These are phyloP conservation scores for Sphaerulina populicola DNA, from an alignment of 2,329 filamentous ascomycete genomes.

Conservation along the genomic window DNA sequence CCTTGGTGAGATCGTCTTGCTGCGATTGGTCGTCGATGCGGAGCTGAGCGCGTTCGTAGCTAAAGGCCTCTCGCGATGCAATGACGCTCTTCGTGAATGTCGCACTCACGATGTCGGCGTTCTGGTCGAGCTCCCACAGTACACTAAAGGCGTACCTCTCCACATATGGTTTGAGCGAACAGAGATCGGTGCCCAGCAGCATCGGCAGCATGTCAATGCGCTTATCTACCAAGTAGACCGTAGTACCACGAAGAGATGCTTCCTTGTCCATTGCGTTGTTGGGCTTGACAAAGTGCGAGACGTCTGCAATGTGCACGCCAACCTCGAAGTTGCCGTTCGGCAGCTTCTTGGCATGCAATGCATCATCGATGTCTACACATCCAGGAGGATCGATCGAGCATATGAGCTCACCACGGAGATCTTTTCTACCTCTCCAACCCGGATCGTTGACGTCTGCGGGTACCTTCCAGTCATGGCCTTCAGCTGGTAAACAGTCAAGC, in stretches of 20 bases:
- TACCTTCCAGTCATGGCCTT: slow-evolving; percentile 92
- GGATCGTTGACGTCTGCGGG: slow-evolving; percentile 69
- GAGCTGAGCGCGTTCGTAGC: slow-evolving; percentile 91
- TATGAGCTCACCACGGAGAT: slow-evolving; percentile 76
- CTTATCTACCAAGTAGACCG: slow-evolving; percentile 96
- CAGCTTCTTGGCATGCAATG: slow-evolving; percentile 73
- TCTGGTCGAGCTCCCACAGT: slow-evolving; percentile 69
- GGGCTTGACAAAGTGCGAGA: slow-evolving; percentile 97
- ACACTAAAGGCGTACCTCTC: slow-evolving; percentile 57
- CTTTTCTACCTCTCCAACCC: slow-evolving; percentile 76
- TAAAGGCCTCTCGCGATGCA: slow-evolving; percentile 90
- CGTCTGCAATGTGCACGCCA: slow-evolving; percentile 95
- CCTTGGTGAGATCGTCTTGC: slow-evolving; percentile 78
- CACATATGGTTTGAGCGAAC: slow-evolving; percentile 95
- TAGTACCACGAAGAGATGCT: slow-evolving; percentile 87
- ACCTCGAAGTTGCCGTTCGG: slow-evolving; percentile 94
- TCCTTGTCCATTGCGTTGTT: slow-evolving; percentile 96
- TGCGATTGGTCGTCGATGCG: slow-evolving; percentile 84
- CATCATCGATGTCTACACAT: slow-evolving; percentile 97
- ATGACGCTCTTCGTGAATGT: slow-evolving; percentile 97
- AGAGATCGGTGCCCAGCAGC: slow-evolving; percentile 90
- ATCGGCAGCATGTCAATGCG: slow-evolving; percentile 98
- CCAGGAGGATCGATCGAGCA: slow-evolving; percentile 96
- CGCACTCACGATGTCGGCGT: slow-evolving; percentile 77
- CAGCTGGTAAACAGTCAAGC: slow-evolving; percentile 79